Base-by-base conservation (phyloP, 2,329 filamentous ascomycete genomes). In the Aspergillus brasiliensis region DNA sequence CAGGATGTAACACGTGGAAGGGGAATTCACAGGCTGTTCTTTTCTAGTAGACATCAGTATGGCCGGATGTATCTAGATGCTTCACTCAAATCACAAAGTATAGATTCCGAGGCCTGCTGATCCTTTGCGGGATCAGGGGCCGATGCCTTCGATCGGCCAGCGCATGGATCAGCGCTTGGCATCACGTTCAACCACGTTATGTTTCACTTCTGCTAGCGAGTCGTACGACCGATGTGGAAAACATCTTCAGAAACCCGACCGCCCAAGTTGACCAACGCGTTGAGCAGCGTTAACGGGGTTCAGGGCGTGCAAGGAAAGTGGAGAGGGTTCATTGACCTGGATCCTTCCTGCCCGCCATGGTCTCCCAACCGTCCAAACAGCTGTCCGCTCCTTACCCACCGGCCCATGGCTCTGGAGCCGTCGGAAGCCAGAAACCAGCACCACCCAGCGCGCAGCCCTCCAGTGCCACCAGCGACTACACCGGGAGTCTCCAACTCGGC, bases 401-500 rank as follows among this genome's bases (percentile, higher is more conserved):
- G 53, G 67, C 62, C 69, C 67, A 69, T 67, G 67, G 67, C 40
- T 69, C 69, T 34, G 53, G 60, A 51, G 51, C 56, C 40, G 51
- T 53, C 27, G 57, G 55, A 47, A 60, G 55, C 63, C 60, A 56
- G 60, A 62, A 56, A 56, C 40, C 40, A 44, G 40, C 40, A 44
- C 53, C 62, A 60, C 62, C 65, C 57, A 31, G 25, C 44, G n/a
- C 37, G 11, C 52, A 55, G 38, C 65, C 63, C 40, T 55, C 60
- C 56, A 59, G 58, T 57, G 28, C 57, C 49, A 60, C 37, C 64
- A 65, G 47, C 31, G 17, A 38, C 23, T 28, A 17, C 17, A 19
- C 8, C 19, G 46, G 19, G 27, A 60, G 46, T 15, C n/a, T 31
- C 3, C 46, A 49, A 49, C 46, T n/a, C 25, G 21, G 15, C 25